phyloP scores from a whole-genome alignment of 208 protist species.

The Leishmania braziliensis region DNA sequence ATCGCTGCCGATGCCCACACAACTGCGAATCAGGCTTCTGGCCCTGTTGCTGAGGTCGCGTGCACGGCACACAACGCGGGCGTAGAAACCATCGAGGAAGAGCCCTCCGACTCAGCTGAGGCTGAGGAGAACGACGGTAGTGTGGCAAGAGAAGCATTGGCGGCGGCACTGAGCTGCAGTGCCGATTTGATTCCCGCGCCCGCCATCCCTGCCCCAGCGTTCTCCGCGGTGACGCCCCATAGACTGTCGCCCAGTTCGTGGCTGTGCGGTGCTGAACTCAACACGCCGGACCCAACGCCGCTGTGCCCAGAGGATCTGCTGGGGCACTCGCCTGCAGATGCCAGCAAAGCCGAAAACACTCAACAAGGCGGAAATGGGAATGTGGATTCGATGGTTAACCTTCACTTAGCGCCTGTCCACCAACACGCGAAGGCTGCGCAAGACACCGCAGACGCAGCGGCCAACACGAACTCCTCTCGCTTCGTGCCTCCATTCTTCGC shows the following conservation, averaged over 20 bases:
- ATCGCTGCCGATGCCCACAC: not conserved
- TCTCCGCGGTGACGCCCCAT: not conserved
- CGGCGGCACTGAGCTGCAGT: slow-evolving; percentile 9
- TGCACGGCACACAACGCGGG: not conserved
- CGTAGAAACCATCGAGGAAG: not conserved
- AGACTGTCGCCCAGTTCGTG: not conserved
- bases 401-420: not conserved
- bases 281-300: not conserved
- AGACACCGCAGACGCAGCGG: not conserved
- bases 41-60: not conserved
- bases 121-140: not conserved
- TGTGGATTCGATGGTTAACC: not conserved
- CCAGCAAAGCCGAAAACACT: not conserved
- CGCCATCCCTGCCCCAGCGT: not conserved
- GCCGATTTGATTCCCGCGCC: slow-evolving; percentile 29
- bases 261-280: not conserved
- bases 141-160: not conserved
- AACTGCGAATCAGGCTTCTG: not conserved
- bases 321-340: slow-evolving; percentile 1
- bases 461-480: not conserved
- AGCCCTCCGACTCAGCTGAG: not conserved
- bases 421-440: not conserved
- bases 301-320: slow-evolving; percentile 6
- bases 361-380: not conserved
- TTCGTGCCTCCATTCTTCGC: not conserved